These are phyloP conservation scores for Pseudogymnoascus sp. DNA, from an alignment of 2,329 filamentous ascomycete genomes.

Conservation along the genomic window DNA sequence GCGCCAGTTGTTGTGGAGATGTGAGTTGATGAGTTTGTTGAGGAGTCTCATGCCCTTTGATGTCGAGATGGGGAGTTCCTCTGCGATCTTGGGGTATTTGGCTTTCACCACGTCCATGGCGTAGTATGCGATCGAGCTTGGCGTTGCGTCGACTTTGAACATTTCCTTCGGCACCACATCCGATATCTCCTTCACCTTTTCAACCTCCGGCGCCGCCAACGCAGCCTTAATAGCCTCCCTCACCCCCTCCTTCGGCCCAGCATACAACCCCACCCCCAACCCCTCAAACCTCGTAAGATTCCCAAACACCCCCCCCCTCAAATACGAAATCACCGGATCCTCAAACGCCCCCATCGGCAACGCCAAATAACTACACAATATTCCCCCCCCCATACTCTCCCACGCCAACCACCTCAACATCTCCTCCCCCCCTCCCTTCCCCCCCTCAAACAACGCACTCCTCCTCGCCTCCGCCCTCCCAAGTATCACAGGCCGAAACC, in stretches of 20 bases:
- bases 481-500: constrained; percentile 77
- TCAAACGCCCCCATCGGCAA: constrained; percentile 75
- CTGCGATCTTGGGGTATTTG: constrained; percentile 59
- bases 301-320: constrained; percentile 69
- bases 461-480: constrained; percentile 71
- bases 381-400: constrained; percentile 79
- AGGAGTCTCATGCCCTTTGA: constrained; percentile 56
- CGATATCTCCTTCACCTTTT: constrained; percentile 52
- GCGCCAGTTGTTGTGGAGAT: constrained; percentile 81
- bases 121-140: constrained; percentile 71
- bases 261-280: constrained; percentile 63
- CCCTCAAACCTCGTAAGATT: constrained; percentile 65
- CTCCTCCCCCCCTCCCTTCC: constrained; percentile 39
- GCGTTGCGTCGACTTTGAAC: constrained; percentile 56
- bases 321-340: constrained; percentile 60
- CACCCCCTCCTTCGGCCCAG: constrained; percentile 57
- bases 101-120: constrained; percentile 50
- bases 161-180: constrained; percentile 49
- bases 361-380: constrained; percentile 70
- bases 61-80: constrained; percentile 48
- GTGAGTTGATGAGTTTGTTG: constrained; percentile 69
- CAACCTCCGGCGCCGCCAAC: constrained; percentile 45
- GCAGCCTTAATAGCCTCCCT: constrained; percentile 53
- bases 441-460: constrained; percentile 62
- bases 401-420: constrained; percentile 84